Percentiles rank a stretch among this genome's conserved stretches.
Conservation (phyloP, 768 basidiomycete species). For the Kwoniella newhampshirensis region DNA sequence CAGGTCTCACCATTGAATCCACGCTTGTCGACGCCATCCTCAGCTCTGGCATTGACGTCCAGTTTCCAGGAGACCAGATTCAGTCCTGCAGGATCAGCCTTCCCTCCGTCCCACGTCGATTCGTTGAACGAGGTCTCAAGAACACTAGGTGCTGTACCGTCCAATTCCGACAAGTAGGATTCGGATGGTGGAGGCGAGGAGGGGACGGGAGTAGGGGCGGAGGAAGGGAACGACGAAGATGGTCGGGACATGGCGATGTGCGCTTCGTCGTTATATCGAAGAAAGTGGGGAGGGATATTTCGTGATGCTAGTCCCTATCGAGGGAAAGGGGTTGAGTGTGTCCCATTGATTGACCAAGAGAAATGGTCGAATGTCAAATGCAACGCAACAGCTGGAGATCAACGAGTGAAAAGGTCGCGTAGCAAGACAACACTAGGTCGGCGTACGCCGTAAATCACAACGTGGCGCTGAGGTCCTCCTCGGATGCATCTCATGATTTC, state of each 20-base stretch:
- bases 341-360: too few relatives aligned
- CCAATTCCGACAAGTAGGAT: conserved; percentile 43
- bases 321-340: too few relatives aligned
- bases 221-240: conserved; percentile 21
- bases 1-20: conserved; percentile 77
- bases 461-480: too few relatives aligned
- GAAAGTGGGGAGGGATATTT: too few relatives aligned
- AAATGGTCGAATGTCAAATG: too few relatives aligned
- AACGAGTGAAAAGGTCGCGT: too few relatives aligned
- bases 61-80: conserved; percentile 51
- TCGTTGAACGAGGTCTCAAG: conserved; percentile 29
- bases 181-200: conserved; percentile 43
- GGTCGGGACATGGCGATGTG: conserved; percentile 21
- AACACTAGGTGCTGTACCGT: conserved; percentile 41
- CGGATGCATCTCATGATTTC: too few relatives aligned
- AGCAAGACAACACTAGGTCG: neutral
- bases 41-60: conserved; percentile 39
- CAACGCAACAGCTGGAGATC: too few relatives aligned
- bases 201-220: conserved; percentile 35
- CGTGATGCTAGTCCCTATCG: too few relatives aligned
- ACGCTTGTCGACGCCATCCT: conserved; percentile 56
- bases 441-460: conserved; percentile 3
- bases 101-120: conserved; percentile 12
- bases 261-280: neutral
- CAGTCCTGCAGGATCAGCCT: conserved; percentile 29